Conservation (phyloP, 2,329 filamentous ascomycete genomes). For the Ambrosiella beaveri region DNA sequence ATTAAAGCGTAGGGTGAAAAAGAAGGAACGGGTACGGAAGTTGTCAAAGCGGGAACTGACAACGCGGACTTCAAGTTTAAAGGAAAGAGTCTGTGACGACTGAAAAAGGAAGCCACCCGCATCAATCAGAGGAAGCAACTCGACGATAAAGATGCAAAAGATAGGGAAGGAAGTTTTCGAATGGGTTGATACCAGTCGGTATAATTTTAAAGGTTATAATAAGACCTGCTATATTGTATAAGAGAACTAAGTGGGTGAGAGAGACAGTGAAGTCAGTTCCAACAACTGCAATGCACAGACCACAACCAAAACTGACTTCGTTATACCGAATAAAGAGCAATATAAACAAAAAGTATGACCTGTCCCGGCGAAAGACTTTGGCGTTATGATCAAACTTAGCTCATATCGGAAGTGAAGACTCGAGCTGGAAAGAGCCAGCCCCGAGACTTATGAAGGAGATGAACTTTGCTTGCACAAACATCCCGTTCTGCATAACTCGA, state of each 20-base stretch:
- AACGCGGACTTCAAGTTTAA: not conserved
- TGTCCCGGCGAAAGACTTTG: not conserved
- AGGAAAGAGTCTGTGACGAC: conserved; percentile 3
- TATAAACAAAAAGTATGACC: not conserved
- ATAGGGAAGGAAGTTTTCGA: too few relatives aligned
- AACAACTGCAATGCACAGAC: too few relatives aligned
- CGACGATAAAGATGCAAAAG: too few relatives aligned
- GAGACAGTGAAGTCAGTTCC: too few relatives aligned
- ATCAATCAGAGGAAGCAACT: too few relatives aligned
- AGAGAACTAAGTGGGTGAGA: too few relatives aligned
- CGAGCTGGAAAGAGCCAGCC: not conserved
- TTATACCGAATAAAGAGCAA: not conserved
- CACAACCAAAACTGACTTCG: not conserved
- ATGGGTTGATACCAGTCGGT: too few relatives aligned
- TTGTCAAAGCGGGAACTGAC: not conserved
- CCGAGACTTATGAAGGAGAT: conserved; percentile 2
- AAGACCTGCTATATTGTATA: too few relatives aligned
- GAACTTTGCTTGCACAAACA: not conserved
- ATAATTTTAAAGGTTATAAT: too few relatives aligned
- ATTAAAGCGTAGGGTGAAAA: not conserved
- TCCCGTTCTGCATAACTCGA: not conserved
- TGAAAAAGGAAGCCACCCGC: not conserved
- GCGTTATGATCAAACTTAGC: not conserved
- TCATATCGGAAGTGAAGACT: not conserved
- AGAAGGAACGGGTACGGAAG: not conserved